Percentiles rank a stretch among this genome's conserved stretches.
Evolutionary conservation across 83 land plant species (phyloP).

Genomic region (Diphasiastrum complanatum): DNA sequence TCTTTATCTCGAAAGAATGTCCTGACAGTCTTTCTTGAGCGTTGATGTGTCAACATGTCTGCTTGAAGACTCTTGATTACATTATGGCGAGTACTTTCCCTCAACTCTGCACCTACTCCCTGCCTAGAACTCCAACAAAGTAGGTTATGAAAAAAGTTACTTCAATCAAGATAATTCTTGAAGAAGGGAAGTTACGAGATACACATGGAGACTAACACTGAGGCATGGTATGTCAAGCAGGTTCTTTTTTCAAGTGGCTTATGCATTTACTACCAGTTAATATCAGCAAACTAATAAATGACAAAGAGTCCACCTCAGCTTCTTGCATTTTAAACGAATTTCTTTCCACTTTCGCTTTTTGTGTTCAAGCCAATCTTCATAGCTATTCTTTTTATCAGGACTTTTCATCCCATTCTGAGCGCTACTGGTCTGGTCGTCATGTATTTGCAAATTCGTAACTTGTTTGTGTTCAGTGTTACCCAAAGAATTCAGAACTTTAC

Average conservation of each 20-base stretch:
- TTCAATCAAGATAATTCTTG: no score
- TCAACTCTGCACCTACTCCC: no score
- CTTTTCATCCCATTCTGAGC: no score
- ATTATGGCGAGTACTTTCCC: not conserved
- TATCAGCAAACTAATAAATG: not conserved
- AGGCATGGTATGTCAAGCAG: not conserved
- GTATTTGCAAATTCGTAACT: not conserved
- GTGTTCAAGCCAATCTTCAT: slow-evolving; percentile 81
- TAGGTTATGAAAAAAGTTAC: no score
- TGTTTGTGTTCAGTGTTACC: not conserved
- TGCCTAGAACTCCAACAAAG: no score
- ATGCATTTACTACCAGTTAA: not conserved
- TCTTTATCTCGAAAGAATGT: slow-evolving; percentile 71
- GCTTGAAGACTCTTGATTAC: slow-evolving; percentile 6
- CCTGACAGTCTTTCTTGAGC: slow-evolving; percentile 37
- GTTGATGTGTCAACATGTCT: slow-evolving; percentile 13
- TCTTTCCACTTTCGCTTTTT: slow-evolving; percentile 93
- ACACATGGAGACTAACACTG: no score
- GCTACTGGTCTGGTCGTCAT: no score
- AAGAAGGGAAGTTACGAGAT: no score
- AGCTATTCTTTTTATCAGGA: slow-evolving; percentile 61
- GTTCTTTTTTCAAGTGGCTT: not conserved
- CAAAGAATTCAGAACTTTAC: not conserved
- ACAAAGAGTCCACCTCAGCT: slow-evolving; percentile 37
- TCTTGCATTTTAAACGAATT: slow-evolving; percentile 55